Percentiles rank a stretch among this genome's conserved stretches.
phyloP scores from a whole-genome alignment of 1,284 basidiomycete genomes.

The Bjerkandera adusta region DNA sequence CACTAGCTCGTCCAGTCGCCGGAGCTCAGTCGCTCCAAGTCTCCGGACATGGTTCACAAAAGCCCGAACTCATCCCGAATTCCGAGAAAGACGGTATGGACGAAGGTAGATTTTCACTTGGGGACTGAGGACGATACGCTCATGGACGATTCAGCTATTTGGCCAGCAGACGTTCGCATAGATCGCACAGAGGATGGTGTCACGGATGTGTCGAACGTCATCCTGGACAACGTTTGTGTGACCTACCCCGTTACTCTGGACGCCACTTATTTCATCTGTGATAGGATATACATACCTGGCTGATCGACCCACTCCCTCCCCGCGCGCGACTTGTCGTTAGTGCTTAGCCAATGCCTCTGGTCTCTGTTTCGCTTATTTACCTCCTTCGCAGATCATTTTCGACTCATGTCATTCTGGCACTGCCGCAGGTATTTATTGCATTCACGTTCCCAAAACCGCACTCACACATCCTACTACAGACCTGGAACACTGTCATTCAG shows the following conservation, averaged over 20 bases:
- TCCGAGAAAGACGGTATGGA: conserved; percentile 24
- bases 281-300: conserved; percentile 18
- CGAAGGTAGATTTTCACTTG: conserved; percentile 18
- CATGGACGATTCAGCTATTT: conserved; percentile 12
- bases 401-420: conserved; percentile 29
- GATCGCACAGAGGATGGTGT: background rate
- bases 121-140: background rate
- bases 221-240: conserved; percentile 16
- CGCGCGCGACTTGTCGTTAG: conserved; percentile 21
- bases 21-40: conserved; percentile 12
- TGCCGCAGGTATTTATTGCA: conserved; percentile 20
- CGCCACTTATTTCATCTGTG: background rate
- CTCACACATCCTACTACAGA: conserved; percentile 5
- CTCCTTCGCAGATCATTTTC: conserved; percentile 21
- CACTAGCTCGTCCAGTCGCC: background rate
- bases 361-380: background rate
- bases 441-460: background rate
- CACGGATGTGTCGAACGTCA: conserved; percentile 8
- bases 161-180: conserved; percentile 13
- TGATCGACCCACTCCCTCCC: conserved; percentile 18
- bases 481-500: conserved; percentile 12
- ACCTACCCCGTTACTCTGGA: background rate
- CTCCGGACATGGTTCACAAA: conserved; percentile 25
- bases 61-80: conserved; percentile 14
- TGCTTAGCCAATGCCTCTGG: background rate